Evolutionary conservation across 2,329 filamentous ascomycete species (phyloP), one percentile per base, ranked within the genome.

Genomic region (Xylaria digitata): DNA sequence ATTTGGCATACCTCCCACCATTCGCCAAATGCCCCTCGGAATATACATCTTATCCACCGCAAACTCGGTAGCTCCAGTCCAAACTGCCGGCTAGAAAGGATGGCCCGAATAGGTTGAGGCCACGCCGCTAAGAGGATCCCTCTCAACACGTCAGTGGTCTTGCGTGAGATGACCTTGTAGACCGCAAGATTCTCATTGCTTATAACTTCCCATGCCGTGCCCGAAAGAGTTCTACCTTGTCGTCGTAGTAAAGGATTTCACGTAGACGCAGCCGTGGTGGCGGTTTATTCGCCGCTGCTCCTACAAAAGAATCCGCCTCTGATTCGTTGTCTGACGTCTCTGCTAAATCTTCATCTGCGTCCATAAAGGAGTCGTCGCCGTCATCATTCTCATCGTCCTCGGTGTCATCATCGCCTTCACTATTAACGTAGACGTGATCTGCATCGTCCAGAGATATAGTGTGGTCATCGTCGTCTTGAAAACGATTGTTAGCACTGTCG

Each of bases 161-260:
- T 68, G 65, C 58, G 63, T 63, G 13, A 61, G 53, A 54, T 58
- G 37, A 26, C 59, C 54, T 23, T 57, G 1, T 30, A 68, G 69
- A 66, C 69, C 65, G 65, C 68, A 70, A 72, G 67, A 66, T 63
- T 49, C 61, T 40, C 30, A 23, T 23, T 40, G 37, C 61, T 74
- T 74, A 85, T 63, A 84, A 74, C 73, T 76, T 78, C 19, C 86
- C 89, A 78, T 92, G 89, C 67, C 92, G 86, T 37, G 91, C 90
- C 77, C 90, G 92, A 80, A 95, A 95, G 65, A 95, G 90, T 32
- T 90, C 89, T 60, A 93, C 88, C 78, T 93, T 92, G 76, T 95
- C 92, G 76, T 95, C 92, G 74, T 93, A 94, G 78, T 93, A 95
- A 69, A 94, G 79, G 70, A 96, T 95, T 81, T 95, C 92, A 68